A percentile compares a stretch with the other conserved stretches of the same genome.
Conservation (phyloP, 2,329 filamentous ascomycete species). For the Ophiostoma populinum region DNA sequence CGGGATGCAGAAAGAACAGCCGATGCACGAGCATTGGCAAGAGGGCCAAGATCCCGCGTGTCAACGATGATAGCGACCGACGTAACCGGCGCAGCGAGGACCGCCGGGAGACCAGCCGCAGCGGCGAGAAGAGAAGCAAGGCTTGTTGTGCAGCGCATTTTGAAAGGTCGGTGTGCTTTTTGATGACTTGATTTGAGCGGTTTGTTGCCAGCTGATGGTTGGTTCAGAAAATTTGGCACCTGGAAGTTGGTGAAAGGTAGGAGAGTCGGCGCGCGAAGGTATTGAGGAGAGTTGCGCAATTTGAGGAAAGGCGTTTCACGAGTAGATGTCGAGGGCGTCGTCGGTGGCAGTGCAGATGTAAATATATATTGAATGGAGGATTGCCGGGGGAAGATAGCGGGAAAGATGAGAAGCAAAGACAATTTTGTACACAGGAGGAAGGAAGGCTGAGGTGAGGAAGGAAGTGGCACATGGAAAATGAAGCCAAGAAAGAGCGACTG, state of each 20-base stretch:
- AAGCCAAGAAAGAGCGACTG: not conserved
- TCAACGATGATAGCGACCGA: no score
- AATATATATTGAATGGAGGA: not conserved
- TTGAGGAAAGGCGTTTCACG: no score
- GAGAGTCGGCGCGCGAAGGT: not conserved
- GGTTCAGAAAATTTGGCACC: not conserved
- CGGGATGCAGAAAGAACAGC: conserved; percentile 8
- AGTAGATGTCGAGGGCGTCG: no score
- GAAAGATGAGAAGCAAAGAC: not conserved
- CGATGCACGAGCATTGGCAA: conserved; percentile 4
- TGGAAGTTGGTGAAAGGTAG: not conserved
- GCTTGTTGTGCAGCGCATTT: conserved; percentile 5
- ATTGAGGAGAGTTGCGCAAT: not conserved
- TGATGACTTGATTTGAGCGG: not conserved
- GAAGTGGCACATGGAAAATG: no score
- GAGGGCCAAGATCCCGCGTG: conserved; percentile 1
- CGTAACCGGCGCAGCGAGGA: conserved; percentile 4
- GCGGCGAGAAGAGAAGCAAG: conserved; percentile 5
- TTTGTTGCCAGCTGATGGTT: no score
- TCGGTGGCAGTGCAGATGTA: no score
- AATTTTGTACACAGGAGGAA: not conserved
- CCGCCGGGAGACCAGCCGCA: conserved; percentile 2
- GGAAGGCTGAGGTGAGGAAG: no score
- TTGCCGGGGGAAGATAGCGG: no score
- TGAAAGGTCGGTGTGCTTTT: not conserved